Percentiles rank a stretch among this genome's conserved stretches.
These are phyloP conservation scores for Xylariaceae sp. DNA, from an alignment of 2,329 filamentous ascomycete genomes.

Conservation along the genomic window DNA sequence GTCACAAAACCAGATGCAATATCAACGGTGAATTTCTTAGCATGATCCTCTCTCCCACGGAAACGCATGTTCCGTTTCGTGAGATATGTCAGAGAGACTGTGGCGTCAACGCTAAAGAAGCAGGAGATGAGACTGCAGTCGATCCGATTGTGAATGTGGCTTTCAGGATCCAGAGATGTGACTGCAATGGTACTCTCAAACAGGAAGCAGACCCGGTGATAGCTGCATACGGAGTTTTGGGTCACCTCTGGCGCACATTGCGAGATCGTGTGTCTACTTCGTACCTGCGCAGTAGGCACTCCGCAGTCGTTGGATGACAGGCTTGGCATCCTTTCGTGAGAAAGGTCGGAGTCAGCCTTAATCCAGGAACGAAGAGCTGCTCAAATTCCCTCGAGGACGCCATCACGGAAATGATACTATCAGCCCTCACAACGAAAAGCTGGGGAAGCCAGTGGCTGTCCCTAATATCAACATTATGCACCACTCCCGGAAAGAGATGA, in stretches of 20 bases:
- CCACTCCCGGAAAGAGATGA: background rate
- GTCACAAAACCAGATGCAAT: too few relatives aligned
- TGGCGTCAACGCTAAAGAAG: background rate
- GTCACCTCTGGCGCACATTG: too few relatives aligned
- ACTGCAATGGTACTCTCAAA: background rate
- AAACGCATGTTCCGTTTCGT: too few relatives aligned
- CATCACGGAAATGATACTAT: background rate
- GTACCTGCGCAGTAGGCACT: too few relatives aligned
- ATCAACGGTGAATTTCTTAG: too few relatives aligned
- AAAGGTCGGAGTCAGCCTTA: background rate
- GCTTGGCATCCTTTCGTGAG: background rate
- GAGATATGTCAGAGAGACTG: background rate
- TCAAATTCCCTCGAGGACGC: background rate
- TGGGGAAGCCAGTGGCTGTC: too few relatives aligned
- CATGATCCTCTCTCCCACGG: too few relatives aligned
- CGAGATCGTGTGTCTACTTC: too few relatives aligned
- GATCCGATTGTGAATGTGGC: background rate
- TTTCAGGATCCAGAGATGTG: background rate
- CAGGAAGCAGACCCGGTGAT: too few relatives aligned
- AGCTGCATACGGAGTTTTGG: too few relatives aligned
- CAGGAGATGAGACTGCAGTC: background rate
- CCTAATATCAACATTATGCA: background rate
- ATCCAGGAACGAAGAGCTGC: background rate
- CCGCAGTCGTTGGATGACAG: background rate
- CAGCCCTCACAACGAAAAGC: too few relatives aligned